Evolutionary conservation across 371 early-diverging fungal species (phyloP).

Genomic region (Mucor piriformis): DNA sequence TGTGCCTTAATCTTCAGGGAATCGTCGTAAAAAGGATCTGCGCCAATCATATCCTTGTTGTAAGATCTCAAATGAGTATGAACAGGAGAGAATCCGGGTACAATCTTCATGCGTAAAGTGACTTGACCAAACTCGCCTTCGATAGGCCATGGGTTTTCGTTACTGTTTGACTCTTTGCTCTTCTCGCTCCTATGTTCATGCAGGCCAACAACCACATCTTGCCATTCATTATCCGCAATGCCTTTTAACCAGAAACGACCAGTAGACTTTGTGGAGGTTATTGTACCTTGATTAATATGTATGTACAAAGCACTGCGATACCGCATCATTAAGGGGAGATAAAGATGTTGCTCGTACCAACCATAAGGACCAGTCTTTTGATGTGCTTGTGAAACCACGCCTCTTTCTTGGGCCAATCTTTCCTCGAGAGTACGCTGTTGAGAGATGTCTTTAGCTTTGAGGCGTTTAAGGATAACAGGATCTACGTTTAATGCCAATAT

Average conservation of each 20-base stretch:
- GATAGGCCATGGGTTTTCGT: constrained; percentile 37
- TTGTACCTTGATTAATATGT: constrained; percentile 33
- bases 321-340: constrained; percentile 46
- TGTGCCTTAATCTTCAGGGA: constrained; percentile 31
- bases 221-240: constrained; percentile 36
- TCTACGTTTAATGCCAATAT: constrained; percentile 37
- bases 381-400: background rate
- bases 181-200: constrained; percentile 22
- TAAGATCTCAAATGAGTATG: constrained; percentile 40
- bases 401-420: background rate
- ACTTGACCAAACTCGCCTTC: constrained; percentile 32
- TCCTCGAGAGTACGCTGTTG: background rate
- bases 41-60: constrained; percentile 39
- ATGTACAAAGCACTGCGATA: constrained; percentile 44
- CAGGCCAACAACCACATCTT: constrained; percentile 32
- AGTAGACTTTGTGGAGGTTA: constrained; percentile 27
- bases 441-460: constrained; percentile 27
- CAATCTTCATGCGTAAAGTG: constrained; percentile 28
- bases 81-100: constrained; percentile 46
- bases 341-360: constrained; percentile 34
- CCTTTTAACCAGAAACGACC: constrained; percentile 46
- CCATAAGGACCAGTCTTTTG: constrained; percentile 15
- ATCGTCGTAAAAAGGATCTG: constrained; percentile 40
- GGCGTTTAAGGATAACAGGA: constrained; percentile 32
- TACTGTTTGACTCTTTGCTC: constrained; percentile 40